Evolutionary conservation across 345 rosid species (phyloP).

Genomic region (Euphorbia tirucalli): DNA sequence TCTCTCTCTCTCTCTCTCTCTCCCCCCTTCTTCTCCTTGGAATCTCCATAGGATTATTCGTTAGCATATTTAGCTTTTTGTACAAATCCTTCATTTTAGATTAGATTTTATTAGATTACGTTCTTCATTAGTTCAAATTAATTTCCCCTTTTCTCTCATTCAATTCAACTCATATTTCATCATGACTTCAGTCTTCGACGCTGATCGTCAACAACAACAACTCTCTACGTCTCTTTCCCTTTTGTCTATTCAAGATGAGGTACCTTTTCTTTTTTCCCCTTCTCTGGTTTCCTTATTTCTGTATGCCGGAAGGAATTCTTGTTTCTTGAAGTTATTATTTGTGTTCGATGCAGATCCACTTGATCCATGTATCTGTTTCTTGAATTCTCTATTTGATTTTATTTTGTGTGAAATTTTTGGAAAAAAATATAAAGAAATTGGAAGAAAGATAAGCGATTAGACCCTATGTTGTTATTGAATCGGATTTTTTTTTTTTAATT

Average conservation of each 20-base stretch:
- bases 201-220: slow-evolving; percentile 10
- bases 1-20: not conserved
- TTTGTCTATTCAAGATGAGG: slow-evolving; percentile 35
- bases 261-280: not conserved
- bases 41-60: slow-evolving; percentile 15
- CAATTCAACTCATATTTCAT: not conserved
- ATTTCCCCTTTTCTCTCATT: too few species aligned
- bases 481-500: too few species aligned
- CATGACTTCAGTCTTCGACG: slow-evolving; percentile 29
- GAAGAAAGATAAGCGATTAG: not conserved
- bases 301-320: not conserved
- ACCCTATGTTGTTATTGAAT: not conserved
- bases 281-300: not conserved
- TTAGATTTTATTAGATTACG: not conserved
- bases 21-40: too few species aligned
- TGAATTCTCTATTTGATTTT: not conserved
- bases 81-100: not conserved
- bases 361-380: not conserved
- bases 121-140: not conserved
- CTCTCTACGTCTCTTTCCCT: slow-evolving; percentile 14
- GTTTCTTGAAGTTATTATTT: not conserved
- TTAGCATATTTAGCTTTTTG: slow-evolving; percentile 10
- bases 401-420: not conserved
- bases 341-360: too few species aligned
- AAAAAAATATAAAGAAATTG: too few species aligned